Evolutionary conservation across 106 monocot species (phyloP).

Genomic region (Allium fistulosum): DNA sequence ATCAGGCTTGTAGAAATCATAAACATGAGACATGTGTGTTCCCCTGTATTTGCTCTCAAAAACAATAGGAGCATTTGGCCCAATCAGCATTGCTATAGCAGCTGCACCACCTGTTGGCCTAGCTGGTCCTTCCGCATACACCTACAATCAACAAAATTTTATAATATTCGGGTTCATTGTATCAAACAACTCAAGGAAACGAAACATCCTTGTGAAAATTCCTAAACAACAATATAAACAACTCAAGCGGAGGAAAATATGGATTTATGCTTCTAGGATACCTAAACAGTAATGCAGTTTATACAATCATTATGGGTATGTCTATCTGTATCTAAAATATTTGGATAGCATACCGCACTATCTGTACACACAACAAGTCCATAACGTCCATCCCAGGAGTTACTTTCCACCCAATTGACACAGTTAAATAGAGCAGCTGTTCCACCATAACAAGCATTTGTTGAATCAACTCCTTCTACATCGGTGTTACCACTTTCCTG

Average conservation of each 20-base stretch:
- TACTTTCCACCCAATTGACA: conserved; percentile 98
- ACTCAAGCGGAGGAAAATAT: too few relatives aligned
- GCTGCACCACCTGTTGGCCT: conserved; percentile 94
- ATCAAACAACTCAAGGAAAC: too few relatives aligned
- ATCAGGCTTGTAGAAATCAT: conserved; percentile 99
- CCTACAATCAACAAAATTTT: conserved; percentile 26
- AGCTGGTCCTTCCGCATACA: conserved; percentile 97
- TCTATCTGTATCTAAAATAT: background rate
- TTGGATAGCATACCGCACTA: conserved; percentile 62
- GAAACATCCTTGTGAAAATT: too few relatives aligned
- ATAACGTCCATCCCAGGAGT: conserved; percentile 95
- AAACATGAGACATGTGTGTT: conserved; percentile 93
- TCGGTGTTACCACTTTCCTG: conserved; percentile 95
- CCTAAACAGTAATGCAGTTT: background rate
- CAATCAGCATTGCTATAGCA: conserved; percentile 94
- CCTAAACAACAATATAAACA: too few relatives aligned
- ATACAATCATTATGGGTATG: background rate
- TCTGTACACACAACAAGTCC: conserved; percentile 98
- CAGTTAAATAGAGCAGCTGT: conserved; percentile 97
- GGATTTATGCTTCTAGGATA: too few relatives aligned
- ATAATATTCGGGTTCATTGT: too few relatives aligned
- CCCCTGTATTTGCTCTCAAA: conserved; percentile 90
- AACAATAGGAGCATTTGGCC: conserved; percentile 83
- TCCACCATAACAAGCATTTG: conserved; percentile 98
- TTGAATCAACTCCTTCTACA: conserved; percentile 96